Evolutionary conservation across 2,329 filamentous ascomycete genomes (phyloP).

Genomic region (Massarina eburnea): DNA sequence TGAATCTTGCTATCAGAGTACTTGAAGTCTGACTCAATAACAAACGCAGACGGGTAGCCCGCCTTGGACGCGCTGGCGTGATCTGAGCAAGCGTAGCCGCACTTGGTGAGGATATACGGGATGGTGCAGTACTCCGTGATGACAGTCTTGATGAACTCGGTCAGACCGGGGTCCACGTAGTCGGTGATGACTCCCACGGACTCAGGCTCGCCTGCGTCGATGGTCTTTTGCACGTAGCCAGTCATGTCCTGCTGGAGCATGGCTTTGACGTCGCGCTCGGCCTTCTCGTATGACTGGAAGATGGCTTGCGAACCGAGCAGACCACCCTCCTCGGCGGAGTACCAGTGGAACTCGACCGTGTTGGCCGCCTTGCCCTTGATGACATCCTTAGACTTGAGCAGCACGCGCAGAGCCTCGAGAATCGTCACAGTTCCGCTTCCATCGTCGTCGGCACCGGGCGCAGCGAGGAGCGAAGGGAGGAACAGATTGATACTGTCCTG

Average conservation of each 20-base stretch:
- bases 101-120: conserved; percentile 83
- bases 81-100: conserved; percentile 81
- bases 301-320: conserved; percentile 87
- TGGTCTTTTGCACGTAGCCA: conserved; percentile 79
- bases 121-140: conserved; percentile 88
- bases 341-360: conserved; percentile 97
- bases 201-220: conserved; percentile 80
- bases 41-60: conserved; percentile 73
- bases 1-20: conserved; percentile 68
- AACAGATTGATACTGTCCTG: conserved; percentile 84
- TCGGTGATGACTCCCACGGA: conserved; percentile 91
- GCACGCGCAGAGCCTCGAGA: conserved; percentile 81
- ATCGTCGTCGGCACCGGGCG: conserved; percentile 94
- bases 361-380: conserved; percentile 72
- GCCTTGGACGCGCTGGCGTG: conserved; percentile 74
- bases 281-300: conserved; percentile 77
- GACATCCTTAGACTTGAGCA: conserved; percentile 73
- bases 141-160: conserved; percentile 86
- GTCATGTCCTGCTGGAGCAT: conserved; percentile 98
- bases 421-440: conserved; percentile 93
- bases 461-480: conserved; percentile 77
- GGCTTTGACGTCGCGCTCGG: conserved; percentile 77
- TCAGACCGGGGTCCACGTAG: conserved; percentile 80
- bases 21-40: conserved; percentile 73
- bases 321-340: conserved; percentile 86